Evolutionary conservation across 1,284 basidiomycete genomes (phyloP), one percentile per base, ranked within the genome.

Genomic region (Taiwanofungus camphoratus): DNA sequence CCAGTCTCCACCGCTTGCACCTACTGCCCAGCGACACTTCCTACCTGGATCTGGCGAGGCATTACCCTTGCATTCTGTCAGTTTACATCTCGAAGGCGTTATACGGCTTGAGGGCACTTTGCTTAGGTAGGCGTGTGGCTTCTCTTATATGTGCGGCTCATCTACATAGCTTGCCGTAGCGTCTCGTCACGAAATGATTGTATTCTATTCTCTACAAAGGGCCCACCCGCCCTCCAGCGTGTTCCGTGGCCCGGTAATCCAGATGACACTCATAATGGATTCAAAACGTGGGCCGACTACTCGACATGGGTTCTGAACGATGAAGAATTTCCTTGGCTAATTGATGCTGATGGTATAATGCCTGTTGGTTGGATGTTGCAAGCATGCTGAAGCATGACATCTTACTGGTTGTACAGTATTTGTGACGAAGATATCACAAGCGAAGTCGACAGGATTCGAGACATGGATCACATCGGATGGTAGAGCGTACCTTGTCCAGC

Each of bases 381-480:
- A 34, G 13, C 5, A 20, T 8, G 38, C 11, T 11, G 4, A 9
- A 27, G 15, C 1, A 8, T 18, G 5, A 5, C 16, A 8, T 21
- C 7, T 7, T 19, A 7, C 18, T 21, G 32, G n/a, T 30, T 19
- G 5, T 36, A 27, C 47, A 87, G 87, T 87, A 5, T 69, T 71
- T 21, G 70, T 89, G 23, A 62, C 62, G 7, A 71, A 77, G 45
- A 80, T 90, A 19, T 55, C 71, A 22, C 68, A 78, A 51, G 77
- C 77, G 39, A 71, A 75, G 36, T 56, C 67, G 5, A 74, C 76
- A 24, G 77, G 76, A 16, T 74, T 80, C 11, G 87, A 90, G 60
- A 78, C 79, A 0, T 90, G 87, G 87, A 75, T 87, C 36, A 87
- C 87, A 2, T 87, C 86, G 2, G 87, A 90, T 51, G 87, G 87